Percentiles rank a stretch among this genome's conserved stretches.
phyloP scores from a whole-genome alignment of 805 yeast genomes.

The Kazachstania taianensis region DNA sequence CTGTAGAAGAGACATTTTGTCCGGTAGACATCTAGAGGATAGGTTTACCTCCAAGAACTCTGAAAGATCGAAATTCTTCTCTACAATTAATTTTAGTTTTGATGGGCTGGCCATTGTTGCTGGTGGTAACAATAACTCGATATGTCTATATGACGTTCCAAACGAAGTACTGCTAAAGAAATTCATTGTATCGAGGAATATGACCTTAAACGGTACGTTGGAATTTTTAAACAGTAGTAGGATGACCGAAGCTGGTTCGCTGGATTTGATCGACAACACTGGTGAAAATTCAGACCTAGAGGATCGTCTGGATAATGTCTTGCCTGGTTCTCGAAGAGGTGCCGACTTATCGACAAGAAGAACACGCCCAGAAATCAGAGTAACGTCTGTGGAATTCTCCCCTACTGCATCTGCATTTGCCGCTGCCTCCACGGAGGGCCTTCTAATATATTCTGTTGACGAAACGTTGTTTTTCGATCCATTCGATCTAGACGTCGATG shows the following conservation, averaged over 20 bases:
- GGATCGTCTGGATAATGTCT: constrained; percentile 59
- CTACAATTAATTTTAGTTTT: constrained; percentile 71
- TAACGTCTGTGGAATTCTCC: constrained; percentile 67
- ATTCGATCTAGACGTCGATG: constrained; percentile 83
- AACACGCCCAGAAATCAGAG: constrained; percentile 73
- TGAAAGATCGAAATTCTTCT: constrained; percentile 73
- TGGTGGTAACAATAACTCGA: constrained; percentile 86
- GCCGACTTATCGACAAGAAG: constrained; percentile 73
- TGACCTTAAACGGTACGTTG: constrained; percentile 84
- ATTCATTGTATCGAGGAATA: constrained; percentile 78
- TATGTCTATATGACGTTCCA: constrained; percentile 82
- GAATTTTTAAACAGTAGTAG: constrained; percentile 67
- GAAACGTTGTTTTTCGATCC: constrained; percentile 77
- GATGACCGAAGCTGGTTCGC: constrained; percentile 81
- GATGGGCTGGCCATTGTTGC: constrained; percentile 86
- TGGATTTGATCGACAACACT: constrained; percentile 69
- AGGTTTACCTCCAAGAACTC: constrained; percentile 73
- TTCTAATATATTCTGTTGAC: constrained; percentile 73
- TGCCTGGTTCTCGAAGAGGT: constrained; percentile 80
- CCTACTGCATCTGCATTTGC: constrained; percentile 89
- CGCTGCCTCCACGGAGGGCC: constrained; percentile 92
- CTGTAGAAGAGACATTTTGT: constrained; percentile 74
- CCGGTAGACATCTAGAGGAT: constrained; percentile 77
- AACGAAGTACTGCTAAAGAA: constrained; percentile 78
- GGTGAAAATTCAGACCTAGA: constrained; percentile 84